Conservation (phyloP, 441 rosid species). For the Macaranga tanarius region DNA sequence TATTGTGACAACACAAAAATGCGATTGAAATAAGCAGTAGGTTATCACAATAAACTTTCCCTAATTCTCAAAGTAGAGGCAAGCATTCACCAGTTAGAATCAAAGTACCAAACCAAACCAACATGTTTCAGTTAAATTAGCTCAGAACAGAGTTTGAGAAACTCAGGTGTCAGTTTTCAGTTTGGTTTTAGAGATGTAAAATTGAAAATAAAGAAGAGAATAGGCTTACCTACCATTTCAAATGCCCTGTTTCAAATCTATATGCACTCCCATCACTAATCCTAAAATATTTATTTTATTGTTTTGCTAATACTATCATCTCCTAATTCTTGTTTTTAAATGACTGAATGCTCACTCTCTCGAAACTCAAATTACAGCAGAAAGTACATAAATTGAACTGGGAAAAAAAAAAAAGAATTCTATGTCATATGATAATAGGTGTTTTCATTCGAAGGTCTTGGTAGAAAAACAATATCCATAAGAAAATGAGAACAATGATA, state of each 20-base stretch:
- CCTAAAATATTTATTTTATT: not conserved
- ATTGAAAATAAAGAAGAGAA: not conserved
- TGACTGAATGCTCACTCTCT: not conserved
- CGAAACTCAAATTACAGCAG: not conserved
- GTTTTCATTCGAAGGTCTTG: not conserved
- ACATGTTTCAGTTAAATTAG: not conserved
- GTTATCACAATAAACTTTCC: not conserved
- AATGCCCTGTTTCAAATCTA: not conserved
- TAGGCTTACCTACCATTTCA: not conserved
- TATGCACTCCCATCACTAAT: not conserved
- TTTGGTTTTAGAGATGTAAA: not conserved
- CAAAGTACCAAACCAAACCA: not conserved
- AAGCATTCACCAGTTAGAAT: not conserved
- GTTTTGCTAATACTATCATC: not conserved
- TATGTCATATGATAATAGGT: not conserved
- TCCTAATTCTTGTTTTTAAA: not conserved
- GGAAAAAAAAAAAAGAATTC: not conserved
- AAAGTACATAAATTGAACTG: not conserved
- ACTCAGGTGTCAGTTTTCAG: not conserved
- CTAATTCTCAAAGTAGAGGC: not conserved
- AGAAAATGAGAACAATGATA: not conserved
- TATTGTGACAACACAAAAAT: not conserved
- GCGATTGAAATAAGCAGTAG: too few relatives aligned
- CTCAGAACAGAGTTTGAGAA: not conserved
- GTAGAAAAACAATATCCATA: too few relatives aligned